Evolutionary conservation across 768 basidiomycete species (phyloP).

Genomic region (Mrakia gelida): DNA sequence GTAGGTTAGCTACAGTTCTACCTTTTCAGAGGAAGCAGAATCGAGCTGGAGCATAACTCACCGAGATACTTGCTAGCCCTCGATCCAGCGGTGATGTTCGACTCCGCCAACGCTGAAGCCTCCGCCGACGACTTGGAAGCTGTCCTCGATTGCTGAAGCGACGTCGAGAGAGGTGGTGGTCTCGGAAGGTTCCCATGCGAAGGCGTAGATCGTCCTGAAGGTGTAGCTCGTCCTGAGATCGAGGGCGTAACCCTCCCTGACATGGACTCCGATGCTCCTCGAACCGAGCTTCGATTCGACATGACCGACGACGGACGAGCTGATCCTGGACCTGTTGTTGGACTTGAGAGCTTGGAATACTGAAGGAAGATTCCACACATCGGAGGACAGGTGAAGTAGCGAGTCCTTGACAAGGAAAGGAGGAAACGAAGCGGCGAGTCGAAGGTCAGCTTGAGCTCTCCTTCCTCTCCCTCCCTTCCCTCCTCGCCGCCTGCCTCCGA

Average conservation of each 20-base stretch:
- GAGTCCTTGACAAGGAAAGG: constrained; percentile 3
- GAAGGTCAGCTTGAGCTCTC: background rate
- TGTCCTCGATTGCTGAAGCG: constrained; percentile 16
- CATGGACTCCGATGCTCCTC: constrained; percentile 47
- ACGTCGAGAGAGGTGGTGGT: background rate
- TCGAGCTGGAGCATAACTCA: background rate
- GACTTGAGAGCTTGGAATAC: constrained; percentile 69
- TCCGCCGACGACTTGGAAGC: constrained; percentile 32
- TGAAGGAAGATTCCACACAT: constrained; percentile 90
- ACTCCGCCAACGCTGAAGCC: constrained; percentile 31
- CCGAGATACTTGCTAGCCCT: constrained; percentile 72
- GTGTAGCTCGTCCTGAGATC: constrained; percentile 32
- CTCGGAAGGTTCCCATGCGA: constrained; percentile 33
- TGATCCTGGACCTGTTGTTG: constrained; percentile 58
- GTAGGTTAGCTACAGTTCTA: background rate
- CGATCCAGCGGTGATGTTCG: constrained; percentile 70
- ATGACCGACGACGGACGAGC: constrained; percentile 74
- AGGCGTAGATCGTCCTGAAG: constrained; percentile 44
- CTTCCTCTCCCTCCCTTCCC: background rate
- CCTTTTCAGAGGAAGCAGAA: background rate
- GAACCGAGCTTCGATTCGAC: constrained; percentile 54
- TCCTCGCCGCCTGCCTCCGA: background rate
- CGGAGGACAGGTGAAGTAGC: constrained; percentile 77
- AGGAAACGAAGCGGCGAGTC: background rate
- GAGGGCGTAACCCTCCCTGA: constrained; percentile 33